These are phyloP conservation scores for Coprinellus micaceus DNA, from an alignment of 768 basidiomycete species.

Conservation along the genomic window DNA sequence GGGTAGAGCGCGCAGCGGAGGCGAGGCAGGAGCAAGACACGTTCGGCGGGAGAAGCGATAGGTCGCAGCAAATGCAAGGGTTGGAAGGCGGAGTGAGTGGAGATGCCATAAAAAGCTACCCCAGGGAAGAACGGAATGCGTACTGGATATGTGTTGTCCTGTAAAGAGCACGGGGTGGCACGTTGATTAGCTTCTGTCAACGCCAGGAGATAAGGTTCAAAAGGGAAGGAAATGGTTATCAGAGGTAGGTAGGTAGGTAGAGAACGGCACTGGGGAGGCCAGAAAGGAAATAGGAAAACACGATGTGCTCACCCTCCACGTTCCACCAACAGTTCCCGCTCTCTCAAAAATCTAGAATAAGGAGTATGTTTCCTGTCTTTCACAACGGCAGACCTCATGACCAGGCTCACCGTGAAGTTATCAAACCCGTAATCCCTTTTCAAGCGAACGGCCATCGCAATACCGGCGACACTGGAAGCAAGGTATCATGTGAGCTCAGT, in stretches of 20 bases:
- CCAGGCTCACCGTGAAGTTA: conserved; percentile 43
- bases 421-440: conserved; percentile 40
- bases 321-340: conserved; percentile 46
- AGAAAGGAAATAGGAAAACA: background rate
- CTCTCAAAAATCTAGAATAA: conserved; percentile 46
- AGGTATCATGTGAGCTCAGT: background rate
- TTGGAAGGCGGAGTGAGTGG: background rate
- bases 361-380: background rate
- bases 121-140: conserved; percentile 10
- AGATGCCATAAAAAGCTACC: background rate
- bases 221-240: background rate
- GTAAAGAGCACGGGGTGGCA: background rate
- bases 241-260: no score
- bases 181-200: background rate
- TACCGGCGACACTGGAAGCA: conserved; percentile 38
- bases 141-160: conserved; percentile 58
- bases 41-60: no score
- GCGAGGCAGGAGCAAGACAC: no score
- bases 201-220: background rate
- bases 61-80: no score
- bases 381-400: background rate
- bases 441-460: conserved; percentile 45
- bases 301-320: conserved; percentile 46
- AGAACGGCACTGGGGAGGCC: no score
- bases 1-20: no score